Evolutionary conservation across 2,329 filamentous ascomycete species (phyloP).

Genomic region (Alternaria solani): DNA sequence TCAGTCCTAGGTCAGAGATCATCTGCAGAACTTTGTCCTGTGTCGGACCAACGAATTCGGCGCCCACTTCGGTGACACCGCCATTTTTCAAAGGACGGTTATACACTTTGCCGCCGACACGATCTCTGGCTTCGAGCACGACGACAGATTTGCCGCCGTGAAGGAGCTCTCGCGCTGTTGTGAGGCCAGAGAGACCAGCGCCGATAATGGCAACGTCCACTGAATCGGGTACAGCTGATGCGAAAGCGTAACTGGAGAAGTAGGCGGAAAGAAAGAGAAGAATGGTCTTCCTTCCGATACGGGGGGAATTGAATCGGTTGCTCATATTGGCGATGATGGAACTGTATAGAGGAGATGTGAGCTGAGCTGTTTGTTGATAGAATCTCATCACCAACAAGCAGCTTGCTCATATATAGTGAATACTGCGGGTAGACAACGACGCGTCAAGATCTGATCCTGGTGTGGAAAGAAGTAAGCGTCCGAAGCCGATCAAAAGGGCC

Average conservation of each 20-base stretch:
- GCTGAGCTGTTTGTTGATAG: not conserved
- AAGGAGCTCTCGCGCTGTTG: constrained; percentile 47
- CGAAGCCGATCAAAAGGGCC: constrained; percentile 1
- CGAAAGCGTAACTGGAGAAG: not conserved
- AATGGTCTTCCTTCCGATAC: not conserved
- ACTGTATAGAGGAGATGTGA: not conserved
- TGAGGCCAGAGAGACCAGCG: constrained; percentile 51
- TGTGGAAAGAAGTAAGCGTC: not conserved
- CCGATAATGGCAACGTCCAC: constrained; percentile 53
- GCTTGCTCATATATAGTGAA: not conserved
- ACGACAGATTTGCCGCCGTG: constrained; percentile 51
- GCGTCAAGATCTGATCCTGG: not conserved
- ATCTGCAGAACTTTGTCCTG: constrained; percentile 27
- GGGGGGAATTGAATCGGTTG: not conserved
- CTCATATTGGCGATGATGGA: not conserved
- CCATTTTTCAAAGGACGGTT: constrained; percentile 30
- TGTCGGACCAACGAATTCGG: constrained; percentile 35
- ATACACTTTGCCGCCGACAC: constrained; percentile 62
- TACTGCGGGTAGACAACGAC: too few species aligned
- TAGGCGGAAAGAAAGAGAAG: not conserved
- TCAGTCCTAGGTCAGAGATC: constrained; percentile 28
- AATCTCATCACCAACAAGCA: not conserved
- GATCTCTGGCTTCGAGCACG: constrained; percentile 60
- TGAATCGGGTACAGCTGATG: constrained; percentile 12
- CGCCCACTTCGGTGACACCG: constrained; percentile 31